Evolutionary conservation across 2,329 filamentous ascomycete genomes (phyloP), one percentile per base, ranked within the genome.

Genomic region (Cadophora luteo-olivacea): DNA sequence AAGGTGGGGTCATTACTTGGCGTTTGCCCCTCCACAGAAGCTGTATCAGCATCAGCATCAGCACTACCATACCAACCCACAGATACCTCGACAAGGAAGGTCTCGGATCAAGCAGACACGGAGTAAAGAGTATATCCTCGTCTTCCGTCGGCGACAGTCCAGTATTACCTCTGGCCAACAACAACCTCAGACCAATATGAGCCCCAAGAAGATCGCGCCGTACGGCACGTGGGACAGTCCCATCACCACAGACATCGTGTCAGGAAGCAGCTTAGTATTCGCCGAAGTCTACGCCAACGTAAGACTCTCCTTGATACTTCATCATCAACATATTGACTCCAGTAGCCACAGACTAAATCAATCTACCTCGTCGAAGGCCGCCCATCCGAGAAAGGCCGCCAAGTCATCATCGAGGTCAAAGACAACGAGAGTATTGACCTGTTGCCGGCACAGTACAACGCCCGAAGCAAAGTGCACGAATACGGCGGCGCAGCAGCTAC

Each of bases 401-500:
- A 74, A 41, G 79, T 79, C 19, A 83, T 87, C 49, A 78, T 86
- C 8, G 81, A 85, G 72, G 74, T 82, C 33, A 74, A 75, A 12
- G 67, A 76, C 1, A 74, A 77, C 9, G 74, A 76, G 2, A 72
- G 74, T 16, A 78, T 75, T 29, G 80, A 85, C 33, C 74, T 85
- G 1, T 77, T 87, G 12, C 82, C 84, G 0, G 72, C 72, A 3
- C 75, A 80, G 0, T 82, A 82, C 71, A 83, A 79, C 68, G 83
- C 81, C 4, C 75, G 78, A 55, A 84, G 82, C 32, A 79, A 75
- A 0, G 82, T 87, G 19, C 85, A 87, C 69, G 85, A 85, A 69
- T 86, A 87, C 63, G 85, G 85, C 1, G 85, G 84, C 12, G 80
- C 80, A 3, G 77, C 83, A 0, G 82, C 82, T 61, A 79, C 79